Evolutionary conservation across 176 grass and related monocot species (phyloP), one percentile per base, ranked within the genome.

Genomic region (Pontederia paniculata): DNA sequence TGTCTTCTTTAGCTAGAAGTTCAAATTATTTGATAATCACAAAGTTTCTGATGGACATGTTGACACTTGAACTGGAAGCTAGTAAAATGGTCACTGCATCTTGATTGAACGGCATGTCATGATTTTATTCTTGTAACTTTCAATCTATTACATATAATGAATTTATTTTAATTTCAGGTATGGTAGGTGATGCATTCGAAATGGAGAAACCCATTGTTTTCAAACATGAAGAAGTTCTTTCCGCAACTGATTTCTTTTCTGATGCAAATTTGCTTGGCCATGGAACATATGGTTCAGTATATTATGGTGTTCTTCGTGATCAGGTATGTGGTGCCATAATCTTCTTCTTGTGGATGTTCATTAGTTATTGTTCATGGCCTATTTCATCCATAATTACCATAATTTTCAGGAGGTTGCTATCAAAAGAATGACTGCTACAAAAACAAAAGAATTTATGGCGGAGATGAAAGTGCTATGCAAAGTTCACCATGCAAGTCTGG

Each of bases 401-500:
- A 42, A 57, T 57, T 44, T 44, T 49, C 57, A 98, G 93, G 86
- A 98, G 83, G 93, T 91, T 52, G 93, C 93, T 0, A 82, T 98
- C 78, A 98, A 98, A 58, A 91, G 77, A 98, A 98, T 98, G 93
- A 91, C 83, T 70, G 80, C 80, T 62, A 91, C 83, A 28, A 91
- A 98, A 82, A 98, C 93, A 54, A 90, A 86, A 77, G 93, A 98
- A 73, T 98, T 98, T 78, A 88, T 84, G 76, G 83, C 84, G 8
- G 93, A 98, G 66, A 84, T 98, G 69, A 91, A 90, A 76, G 86
- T 98, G 77, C 83, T 98, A 68, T 98, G 86, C 71, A 98, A 86
- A 74, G 93, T 98, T 79, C 86, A 98, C 72, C 93, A 98, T 81
- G 74, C 93, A 60, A 98, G 86, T 71, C 83, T 98, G 93, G 93